phyloP scores from a whole-genome alignment of 2,329 filamentous ascomycete species.

The Claviceps spartinae region DNA sequence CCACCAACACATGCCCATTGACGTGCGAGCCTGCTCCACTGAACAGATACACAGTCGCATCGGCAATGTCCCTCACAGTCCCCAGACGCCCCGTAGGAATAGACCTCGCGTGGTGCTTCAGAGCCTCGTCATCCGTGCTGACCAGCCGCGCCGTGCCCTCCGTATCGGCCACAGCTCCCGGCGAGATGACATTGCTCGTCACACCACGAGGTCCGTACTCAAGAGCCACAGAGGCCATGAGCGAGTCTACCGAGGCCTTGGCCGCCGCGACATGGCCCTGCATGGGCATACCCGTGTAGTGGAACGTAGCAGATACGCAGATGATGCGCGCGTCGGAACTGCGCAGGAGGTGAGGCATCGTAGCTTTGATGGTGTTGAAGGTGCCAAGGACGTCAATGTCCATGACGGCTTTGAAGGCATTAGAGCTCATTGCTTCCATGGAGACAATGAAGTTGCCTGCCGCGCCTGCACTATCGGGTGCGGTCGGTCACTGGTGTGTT shows the following conservation, averaged over 20 bases:
- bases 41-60: slow-evolving; percentile 83
- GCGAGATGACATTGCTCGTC: slow-evolving; percentile 78
- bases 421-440: slow-evolving; percentile 65
- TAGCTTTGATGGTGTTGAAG: slow-evolving; percentile 90
- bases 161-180: slow-evolving; percentile 73
- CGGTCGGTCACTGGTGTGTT: not conserved
- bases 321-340: slow-evolving; percentile 74
- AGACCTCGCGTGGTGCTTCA: slow-evolving; percentile 21
- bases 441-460: slow-evolving; percentile 92
- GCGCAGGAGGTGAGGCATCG: slow-evolving; percentile 63
- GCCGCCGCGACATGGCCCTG: slow-evolving; percentile 86
- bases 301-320: slow-evolving; percentile 80
- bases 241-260: slow-evolving; percentile 80
- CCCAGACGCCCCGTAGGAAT: slow-evolving; percentile 70
- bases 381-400: slow-evolving; percentile 92
- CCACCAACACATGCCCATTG: slow-evolving; percentile 69
- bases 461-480: slow-evolving; percentile 62
- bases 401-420: slow-evolving; percentile 90
- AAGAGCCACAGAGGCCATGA: slow-evolving; percentile 66
- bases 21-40: slow-evolving; percentile 77
- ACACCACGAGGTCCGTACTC: slow-evolving; percentile 84
- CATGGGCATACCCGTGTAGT: slow-evolving; percentile 74
- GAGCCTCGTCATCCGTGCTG: slow-evolving; percentile 22
- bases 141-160: slow-evolving; percentile 61
- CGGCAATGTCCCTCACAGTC: slow-evolving; percentile 73